phyloP scores from a whole-genome alignment of 1,139 yeast genomes.

The Pichia sp. region DNA sequence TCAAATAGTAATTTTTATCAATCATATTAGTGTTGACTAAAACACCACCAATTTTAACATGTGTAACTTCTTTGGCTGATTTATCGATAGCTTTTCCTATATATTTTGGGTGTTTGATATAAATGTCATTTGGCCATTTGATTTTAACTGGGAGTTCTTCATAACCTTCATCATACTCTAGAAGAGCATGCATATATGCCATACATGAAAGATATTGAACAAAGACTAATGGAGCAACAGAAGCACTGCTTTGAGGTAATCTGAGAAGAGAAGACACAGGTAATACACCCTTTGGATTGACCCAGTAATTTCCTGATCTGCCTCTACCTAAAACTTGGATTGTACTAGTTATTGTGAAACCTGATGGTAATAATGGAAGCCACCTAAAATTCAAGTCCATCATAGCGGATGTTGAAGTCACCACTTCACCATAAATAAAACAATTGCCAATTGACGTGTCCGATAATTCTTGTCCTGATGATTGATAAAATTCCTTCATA shows the following conservation, averaged over 20 bases:
- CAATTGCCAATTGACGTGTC: slow-evolving; percentile 48
- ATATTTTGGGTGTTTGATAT: slow-evolving; percentile 61
- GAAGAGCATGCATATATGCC: slow-evolving; percentile 75
- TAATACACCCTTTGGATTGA: slow-evolving; percentile 86
- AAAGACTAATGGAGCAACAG: slow-evolving; percentile 57
- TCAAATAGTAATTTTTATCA: slow-evolving; percentile 47
- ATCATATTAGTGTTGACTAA: slow-evolving; percentile 72
- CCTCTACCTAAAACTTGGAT: slow-evolving; percentile 90
- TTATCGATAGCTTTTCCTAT: slow-evolving; percentile 24
- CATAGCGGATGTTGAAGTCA: slow-evolving; percentile 79
- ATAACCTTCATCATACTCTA: slow-evolving; percentile 45
- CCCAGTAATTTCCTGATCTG: slow-evolving; percentile 92
- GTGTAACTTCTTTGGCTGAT: slow-evolving; percentile 40
- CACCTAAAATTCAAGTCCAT: slow-evolving; percentile 65
- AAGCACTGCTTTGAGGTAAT: slow-evolving; percentile 40
- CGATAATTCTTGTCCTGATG: slow-evolving; percentile 21
- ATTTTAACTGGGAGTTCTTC: slow-evolving; percentile 62
- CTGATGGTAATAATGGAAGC: slow-evolving; percentile 58
- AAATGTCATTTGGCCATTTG: slow-evolving; percentile 97
- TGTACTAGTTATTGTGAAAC: slow-evolving; percentile 67
- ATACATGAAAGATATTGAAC: slow-evolving; percentile 80
- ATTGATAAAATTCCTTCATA: slow-evolving; percentile 33
- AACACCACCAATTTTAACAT: slow-evolving; percentile 77
- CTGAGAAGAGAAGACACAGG: slow-evolving; percentile 71
- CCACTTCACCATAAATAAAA: slow-evolving; percentile 76